phyloP scores from a whole-genome alignment of 2,329 filamentous ascomycete species.

The Didymella glomerata region DNA sequence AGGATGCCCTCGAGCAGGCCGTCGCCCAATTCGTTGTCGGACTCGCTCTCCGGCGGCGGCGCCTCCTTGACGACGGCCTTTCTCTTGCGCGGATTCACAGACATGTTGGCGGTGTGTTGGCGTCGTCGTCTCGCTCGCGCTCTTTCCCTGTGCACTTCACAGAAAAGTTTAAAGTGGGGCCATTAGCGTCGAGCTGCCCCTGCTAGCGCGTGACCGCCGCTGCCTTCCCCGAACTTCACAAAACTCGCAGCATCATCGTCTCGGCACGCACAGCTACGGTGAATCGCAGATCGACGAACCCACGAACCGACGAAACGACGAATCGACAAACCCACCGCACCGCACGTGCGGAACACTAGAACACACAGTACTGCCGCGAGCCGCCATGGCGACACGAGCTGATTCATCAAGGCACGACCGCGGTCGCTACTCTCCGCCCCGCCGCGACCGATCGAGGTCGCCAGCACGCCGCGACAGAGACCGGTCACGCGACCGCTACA shows the following conservation, averaged over 20 bases:
- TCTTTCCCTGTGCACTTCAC: conserved; percentile 4
- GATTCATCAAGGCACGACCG: conserved; percentile 70
- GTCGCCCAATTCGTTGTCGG: conserved; percentile 49
- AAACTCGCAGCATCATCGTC: neutral
- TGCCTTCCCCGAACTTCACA: neutral
- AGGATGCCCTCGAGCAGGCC: conserved; percentile 54
- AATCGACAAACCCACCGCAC: neutral
- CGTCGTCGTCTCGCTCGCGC: neutral
- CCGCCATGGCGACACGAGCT: conserved; percentile 66
- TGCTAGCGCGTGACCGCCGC: neutral
- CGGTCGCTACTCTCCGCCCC: conserved; percentile 51
- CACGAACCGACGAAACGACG: too few relatives aligned
- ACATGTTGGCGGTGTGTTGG: conserved; percentile 33
- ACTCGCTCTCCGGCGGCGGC: conserved; percentile 37
- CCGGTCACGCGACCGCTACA: conserved; percentile 35
- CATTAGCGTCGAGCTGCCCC: neutral
- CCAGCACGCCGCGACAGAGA: conserved; percentile 51
- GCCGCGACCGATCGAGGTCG: conserved; percentile 60
- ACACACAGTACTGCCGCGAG: conserved; percentile 36
- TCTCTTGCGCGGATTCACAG: conserved; percentile 60
- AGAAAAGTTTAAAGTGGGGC: too few relatives aligned
- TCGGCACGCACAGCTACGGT: too few relatives aligned
- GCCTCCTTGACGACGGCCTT: conserved; percentile 53
- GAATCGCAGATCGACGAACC: too few relatives aligned
- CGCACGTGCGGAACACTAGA: neutral